These are phyloP conservation scores for Fusarium paranaense DNA, from an alignment of 2,329 filamentous ascomycete species.

Conservation along the genomic window DNA sequence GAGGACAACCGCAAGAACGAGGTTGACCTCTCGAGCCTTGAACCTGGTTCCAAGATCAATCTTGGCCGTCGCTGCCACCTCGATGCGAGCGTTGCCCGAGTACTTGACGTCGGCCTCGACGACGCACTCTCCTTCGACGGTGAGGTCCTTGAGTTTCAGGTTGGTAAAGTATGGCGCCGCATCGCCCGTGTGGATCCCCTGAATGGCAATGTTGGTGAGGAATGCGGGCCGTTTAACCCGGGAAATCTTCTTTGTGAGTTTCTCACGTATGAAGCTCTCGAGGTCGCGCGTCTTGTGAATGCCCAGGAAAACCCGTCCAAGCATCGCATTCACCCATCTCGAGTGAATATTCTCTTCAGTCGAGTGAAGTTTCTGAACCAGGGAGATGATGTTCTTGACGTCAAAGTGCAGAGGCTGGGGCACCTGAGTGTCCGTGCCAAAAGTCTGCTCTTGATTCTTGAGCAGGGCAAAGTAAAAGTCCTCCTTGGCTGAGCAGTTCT, in stretches of 20 bases:
- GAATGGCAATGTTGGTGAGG: conserved; percentile 85
- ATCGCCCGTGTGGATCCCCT: conserved; percentile 86
- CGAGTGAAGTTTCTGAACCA: conserved; percentile 91
- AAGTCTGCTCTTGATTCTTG: conserved; percentile 80
- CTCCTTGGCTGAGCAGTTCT: conserved; percentile 96
- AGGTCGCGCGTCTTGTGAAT: conserved; percentile 87
- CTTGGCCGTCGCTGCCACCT: conserved; percentile 91
- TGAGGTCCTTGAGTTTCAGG: conserved; percentile 87
- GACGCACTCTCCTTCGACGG: conserved; percentile 89
- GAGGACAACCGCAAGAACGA: conserved; percentile 86
- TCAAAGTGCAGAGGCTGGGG: conserved; percentile 83
- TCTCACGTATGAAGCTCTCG: conserved; percentile 81
- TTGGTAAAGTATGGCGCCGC: conserved; percentile 91
- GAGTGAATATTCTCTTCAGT: conserved; percentile 92
- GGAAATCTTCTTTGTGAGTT: conserved; percentile 96
- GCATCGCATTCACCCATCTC: conserved; percentile 91
- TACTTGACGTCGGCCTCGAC: conserved; percentile 91
- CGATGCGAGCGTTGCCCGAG: conserved; percentile 87
- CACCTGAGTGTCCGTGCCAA: conserved; percentile 64
- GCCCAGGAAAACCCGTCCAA: conserved; percentile 89
- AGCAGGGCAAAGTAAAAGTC: conserved; percentile 97
- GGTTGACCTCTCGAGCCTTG: conserved; percentile 89
- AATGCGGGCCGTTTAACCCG: conserved; percentile 93
- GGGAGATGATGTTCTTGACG: conserved; percentile 84
- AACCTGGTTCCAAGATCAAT: conserved; percentile 91